Base-by-base conservation (phyloP, 2,329 filamentous ascomycete genomes). In the Chaetomium sp. region DNA sequence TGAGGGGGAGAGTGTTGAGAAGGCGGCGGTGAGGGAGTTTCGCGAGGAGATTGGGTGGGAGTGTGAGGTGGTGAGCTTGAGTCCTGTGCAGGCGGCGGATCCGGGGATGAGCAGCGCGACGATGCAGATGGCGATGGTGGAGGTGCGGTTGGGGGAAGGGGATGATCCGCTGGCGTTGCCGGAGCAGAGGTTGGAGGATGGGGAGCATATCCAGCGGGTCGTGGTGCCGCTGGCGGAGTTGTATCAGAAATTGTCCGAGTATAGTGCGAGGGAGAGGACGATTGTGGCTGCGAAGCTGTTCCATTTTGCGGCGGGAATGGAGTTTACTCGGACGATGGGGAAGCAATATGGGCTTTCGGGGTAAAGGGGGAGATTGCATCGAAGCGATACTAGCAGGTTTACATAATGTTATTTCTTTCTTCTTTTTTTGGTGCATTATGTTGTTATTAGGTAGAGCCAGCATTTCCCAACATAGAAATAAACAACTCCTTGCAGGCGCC, bases 131-230 rank as follows among this genome's bases (percentile, higher is more conserved):
- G 80, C 78, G 54, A 81, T 79, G 67, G 79, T 84, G 11, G 79
- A 82, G 68, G 80, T 83, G 11, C 66, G 79, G 50, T 65, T 84
- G 53, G 68, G 71, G 9, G 77, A 77, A 59, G 76, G 72, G 3
- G 74, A 78, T 3, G 74, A 78, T 11, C 75, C 76, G 59, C 9
- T 4, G 10, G 4, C 12, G n/a, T 69, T 75, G 69, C 81, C 81
- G 0, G 75, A 80, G 70, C 81, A 84, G 69, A 72, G 75, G 49
- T 70, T 84, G 37, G 81, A 85, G 55, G 80, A 83, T 51, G 81
- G 81, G 8, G 81, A 84, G 70, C 76, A 80, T 64, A 85, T 85
- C 58, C 73, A 83, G 69, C 70, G 79, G n/a, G 76, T 84, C 1
- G 72, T 83, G 19, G 76, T 85, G 49, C 81, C 80, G 45, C 65